A percentile compares a stretch with the other conserved stretches of the same genome.
phyloP scores from a whole-genome alignment of 306 rosid species.

The Vicia sativa region DNA sequence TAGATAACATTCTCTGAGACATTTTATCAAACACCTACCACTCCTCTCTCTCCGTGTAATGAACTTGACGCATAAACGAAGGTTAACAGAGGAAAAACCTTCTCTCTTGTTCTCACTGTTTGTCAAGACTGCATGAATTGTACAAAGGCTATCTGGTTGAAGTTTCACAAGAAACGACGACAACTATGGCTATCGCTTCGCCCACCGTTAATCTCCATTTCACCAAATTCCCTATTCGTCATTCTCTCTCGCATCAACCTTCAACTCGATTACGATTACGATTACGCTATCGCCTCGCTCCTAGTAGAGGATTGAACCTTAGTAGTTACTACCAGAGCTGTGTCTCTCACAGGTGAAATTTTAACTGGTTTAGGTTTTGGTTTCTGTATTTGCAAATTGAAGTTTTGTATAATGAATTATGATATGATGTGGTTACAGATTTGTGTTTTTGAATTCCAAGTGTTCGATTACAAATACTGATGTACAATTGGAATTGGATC shows the following conservation, averaged over 20 bases:
- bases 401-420: background rate
- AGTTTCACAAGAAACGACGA: constrained; percentile 45
- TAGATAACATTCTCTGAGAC: constrained; percentile 32
- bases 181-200: constrained; percentile 66
- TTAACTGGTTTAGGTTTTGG: background rate
- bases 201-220: constrained; percentile 47
- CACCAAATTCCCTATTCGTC: constrained; percentile 44
- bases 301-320: constrained; percentile 60
- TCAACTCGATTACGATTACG: constrained; percentile 46
- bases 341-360: constrained; percentile 47
- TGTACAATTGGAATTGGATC: constrained; percentile 54
- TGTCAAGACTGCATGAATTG: constrained; percentile 82
- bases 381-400: background rate
- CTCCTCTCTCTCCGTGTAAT: constrained; percentile 15
- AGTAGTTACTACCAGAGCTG: constrained; percentile 19
- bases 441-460: constrained; percentile 53
- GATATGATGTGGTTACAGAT: constrained; percentile 42
- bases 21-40: background rate
- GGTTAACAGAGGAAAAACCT: background rate
- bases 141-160: constrained; percentile 52
- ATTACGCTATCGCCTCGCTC: constrained; percentile 62
- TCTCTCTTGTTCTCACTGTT: constrained; percentile 3
- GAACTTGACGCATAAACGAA: constrained; percentile 16
- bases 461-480: constrained; percentile 76
- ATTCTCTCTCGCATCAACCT: constrained; percentile 36